Evolutionary conservation across 2,329 filamentous ascomycete species (phyloP).

Genomic region (Trichoderma asperellum): DNA sequence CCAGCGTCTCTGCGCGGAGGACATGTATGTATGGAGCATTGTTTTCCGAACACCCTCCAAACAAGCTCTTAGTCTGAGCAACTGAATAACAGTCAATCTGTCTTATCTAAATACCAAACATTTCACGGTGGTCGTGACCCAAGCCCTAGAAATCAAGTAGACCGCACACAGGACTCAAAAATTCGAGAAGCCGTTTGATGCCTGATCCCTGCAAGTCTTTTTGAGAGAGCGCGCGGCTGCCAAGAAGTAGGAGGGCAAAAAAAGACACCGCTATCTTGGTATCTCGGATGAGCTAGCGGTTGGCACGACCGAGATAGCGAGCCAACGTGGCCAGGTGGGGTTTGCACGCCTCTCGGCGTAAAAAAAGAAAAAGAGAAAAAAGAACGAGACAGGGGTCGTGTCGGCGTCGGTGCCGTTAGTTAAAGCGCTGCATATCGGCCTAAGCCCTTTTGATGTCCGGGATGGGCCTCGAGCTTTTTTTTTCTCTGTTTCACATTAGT

Average conservation of each 20-base stretch:
- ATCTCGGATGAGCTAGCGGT: slow-evolving; percentile 8
- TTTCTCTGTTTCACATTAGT: neutral
- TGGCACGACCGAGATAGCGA: slow-evolving; percentile 6
- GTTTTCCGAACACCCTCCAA: neutral
- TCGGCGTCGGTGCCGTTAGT: neutral
- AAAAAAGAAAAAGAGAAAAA: neutral
- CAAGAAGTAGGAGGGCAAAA: neutral
- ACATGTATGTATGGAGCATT: neutral
- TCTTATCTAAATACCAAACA: neutral
- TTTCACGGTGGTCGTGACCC: neutral
- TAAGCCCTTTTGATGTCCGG: neutral
- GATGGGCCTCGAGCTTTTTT: neutral
- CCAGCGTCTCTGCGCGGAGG: neutral
- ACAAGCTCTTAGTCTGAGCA: neutral
- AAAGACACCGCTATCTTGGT: slow-evolving; percentile 7
- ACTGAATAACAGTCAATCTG: neutral
- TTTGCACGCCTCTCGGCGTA: neutral
- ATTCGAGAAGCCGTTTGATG: slow-evolving; percentile 3
- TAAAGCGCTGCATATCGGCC: neutral
- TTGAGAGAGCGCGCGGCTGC: neutral
- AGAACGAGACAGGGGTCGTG: neutral
- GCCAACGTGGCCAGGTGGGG: slow-evolving; percentile 21
- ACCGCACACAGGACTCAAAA: neutral
- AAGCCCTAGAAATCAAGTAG: neutral
- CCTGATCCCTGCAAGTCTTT: neutral